These are phyloP conservation scores for Cladosporium cucumerinum DNA, from an alignment of 2,329 filamentous ascomycete species.

Conservation along the genomic window DNA sequence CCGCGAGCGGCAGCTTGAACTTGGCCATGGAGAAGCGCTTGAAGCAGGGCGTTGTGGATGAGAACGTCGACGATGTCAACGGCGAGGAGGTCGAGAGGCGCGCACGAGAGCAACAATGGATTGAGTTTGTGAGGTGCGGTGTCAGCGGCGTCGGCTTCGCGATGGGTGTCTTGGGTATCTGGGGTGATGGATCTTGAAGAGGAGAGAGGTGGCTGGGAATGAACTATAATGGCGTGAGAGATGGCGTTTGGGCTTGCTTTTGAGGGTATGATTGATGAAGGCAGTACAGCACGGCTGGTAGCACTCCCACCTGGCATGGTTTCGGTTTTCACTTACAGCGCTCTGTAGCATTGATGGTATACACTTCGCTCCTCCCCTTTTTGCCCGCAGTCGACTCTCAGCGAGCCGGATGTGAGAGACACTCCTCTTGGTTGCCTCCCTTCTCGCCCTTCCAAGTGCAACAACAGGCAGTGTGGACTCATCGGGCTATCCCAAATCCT, in stretches of 20 bases:
- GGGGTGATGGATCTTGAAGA: conserved; percentile 44
- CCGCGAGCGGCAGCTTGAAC: conserved; percentile 42
- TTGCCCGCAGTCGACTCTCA: not conserved
- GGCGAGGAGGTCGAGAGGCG: conserved; percentile 48
- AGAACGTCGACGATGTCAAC: conserved; percentile 44
- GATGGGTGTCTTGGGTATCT: conserved; percentile 48
- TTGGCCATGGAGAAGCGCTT: conserved; percentile 30
- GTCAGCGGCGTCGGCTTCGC: conserved; percentile 45
- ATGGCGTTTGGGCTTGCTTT: not conserved
- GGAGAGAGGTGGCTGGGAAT: not conserved
- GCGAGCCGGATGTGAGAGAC: not conserved
- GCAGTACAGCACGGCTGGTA: not conserved
- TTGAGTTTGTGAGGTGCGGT: conserved; percentile 42
- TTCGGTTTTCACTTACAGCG: not conserved
- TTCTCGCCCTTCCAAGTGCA: too few species aligned
- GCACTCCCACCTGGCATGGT: not conserved
- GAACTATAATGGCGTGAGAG: not conserved
- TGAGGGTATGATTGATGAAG: not conserved
- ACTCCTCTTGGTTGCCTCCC: too few species aligned
- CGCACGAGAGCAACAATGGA: conserved; percentile 41
- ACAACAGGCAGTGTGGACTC: too few species aligned
- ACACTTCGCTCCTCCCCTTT: not conserved
- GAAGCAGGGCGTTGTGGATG: conserved; percentile 26
- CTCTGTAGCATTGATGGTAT: not conserved
- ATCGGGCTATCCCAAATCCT: too few species aligned